phyloP scores from a whole-genome alignment of 2,329 filamentous ascomycete genomes.

The Nemania serpens region DNA sequence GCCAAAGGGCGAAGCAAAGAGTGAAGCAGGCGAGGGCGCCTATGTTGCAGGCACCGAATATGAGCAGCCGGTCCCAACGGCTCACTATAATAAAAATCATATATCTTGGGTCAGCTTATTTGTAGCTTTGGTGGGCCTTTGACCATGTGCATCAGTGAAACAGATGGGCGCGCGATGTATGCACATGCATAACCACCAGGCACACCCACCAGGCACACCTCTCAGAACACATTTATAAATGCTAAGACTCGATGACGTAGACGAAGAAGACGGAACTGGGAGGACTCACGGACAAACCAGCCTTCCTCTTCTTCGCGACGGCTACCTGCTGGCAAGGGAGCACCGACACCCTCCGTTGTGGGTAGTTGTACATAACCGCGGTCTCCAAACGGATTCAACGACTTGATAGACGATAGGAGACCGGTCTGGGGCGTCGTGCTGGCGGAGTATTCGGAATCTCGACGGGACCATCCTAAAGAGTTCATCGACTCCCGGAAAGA shows the following conservation, averaged over 20 bases:
- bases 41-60: slow-evolving; percentile 90
- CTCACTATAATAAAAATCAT: slow-evolving; percentile 67
- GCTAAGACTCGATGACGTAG: slow-evolving; percentile 34
- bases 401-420: slow-evolving; percentile 79
- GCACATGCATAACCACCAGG: slow-evolving; percentile 49
- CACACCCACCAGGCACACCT: slow-evolving; percentile 46
- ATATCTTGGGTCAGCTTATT: slow-evolving; percentile 41
- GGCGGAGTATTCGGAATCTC: slow-evolving; percentile 76
- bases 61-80: slow-evolving; percentile 91
- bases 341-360: slow-evolving; percentile 79
- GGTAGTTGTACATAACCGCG: slow-evolving; percentile 90
- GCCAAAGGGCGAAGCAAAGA: slow-evolving; percentile 89
- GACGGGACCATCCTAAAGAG: slow-evolving; percentile 90
- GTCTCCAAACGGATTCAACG: slow-evolving; percentile 84
- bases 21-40: slow-evolving; percentile 91
- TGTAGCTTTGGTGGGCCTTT: slow-evolving; percentile 31
- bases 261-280: slow-evolving; percentile 13
- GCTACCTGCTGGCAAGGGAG: slow-evolving; percentile 81
- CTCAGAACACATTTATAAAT: slow-evolving; percentile 42
- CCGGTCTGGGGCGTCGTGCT: slow-evolving; percentile 73
- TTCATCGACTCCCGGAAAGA: slow-evolving; percentile 95
- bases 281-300: slow-evolving; percentile 88
- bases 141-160: slow-evolving; percentile 49
- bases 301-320: slow-evolving; percentile 93
- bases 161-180: slow-evolving; percentile 46